Percentiles rank a stretch among this genome's conserved stretches.
These are phyloP conservation scores for Lasiodiplodia sp. DNA, from an alignment of 2,329 filamentous ascomycete genomes.

Conservation along the genomic window DNA sequence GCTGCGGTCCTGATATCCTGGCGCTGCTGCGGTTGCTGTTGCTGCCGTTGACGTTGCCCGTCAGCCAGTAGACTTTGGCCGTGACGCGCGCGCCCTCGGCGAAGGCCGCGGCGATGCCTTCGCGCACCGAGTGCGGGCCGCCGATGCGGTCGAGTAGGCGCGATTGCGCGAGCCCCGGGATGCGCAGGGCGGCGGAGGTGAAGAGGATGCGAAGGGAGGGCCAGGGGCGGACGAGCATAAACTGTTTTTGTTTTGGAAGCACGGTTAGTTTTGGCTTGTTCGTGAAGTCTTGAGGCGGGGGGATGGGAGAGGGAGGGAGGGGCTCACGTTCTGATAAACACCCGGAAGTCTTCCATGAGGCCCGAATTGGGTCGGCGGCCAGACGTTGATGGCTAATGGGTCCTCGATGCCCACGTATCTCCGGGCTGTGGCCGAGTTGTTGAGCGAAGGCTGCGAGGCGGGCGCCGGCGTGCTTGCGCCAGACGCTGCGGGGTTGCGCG, in stretches of 20 bases:
- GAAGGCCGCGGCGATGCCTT: constrained; percentile 64
- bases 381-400: constrained; percentile 34
- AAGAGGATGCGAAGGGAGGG: constrained; percentile 56
- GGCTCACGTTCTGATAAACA: constrained; percentile 62
- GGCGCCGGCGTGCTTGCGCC: constrained; percentile 59
- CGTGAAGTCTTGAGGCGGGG: background rate
- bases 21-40: background rate
- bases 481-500: constrained; percentile 64
- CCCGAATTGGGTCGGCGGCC: constrained; percentile 45
- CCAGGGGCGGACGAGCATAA: constrained; percentile 54
- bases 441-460: constrained; percentile 57
- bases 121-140: constrained; percentile 57
- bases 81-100: constrained; percentile 74
- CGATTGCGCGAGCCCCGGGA: constrained; percentile 54
- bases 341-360: constrained; percentile 52
- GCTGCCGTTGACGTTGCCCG: constrained; percentile 14
- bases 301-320: background rate
- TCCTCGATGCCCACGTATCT: constrained; percentile 48
- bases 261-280: constrained; percentile 7
- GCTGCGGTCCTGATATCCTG: background rate
- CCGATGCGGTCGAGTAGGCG: constrained; percentile 54
- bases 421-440: constrained; percentile 49
- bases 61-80: constrained; percentile 72
- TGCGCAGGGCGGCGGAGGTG: constrained; percentile 54
- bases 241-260: constrained; percentile 38